Evolutionary conservation across 2,329 filamentous ascomycete genomes (phyloP).

Genomic region (Pochonia chlamydosporia): DNA sequence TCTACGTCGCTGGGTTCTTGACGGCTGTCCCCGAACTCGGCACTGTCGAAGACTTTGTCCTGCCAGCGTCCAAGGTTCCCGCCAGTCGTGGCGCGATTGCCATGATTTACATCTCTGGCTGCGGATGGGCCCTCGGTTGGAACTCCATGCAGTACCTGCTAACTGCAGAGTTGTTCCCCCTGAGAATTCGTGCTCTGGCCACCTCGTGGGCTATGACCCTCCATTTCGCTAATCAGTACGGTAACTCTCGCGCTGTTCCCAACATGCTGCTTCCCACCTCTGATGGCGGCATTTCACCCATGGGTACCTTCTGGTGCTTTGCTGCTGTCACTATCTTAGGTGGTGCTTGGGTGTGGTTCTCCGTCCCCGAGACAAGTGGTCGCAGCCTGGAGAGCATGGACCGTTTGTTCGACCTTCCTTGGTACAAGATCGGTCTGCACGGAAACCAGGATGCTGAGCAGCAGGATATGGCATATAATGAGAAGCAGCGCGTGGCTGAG

Average conservation of each 20-base stretch:
- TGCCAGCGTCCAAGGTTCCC: conserved; percentile 42
- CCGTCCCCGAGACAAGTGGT: conserved; percentile 66
- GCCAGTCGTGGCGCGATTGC: conserved; percentile 63
- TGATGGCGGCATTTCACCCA: conserved; percentile 45
- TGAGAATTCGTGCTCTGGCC: conserved; percentile 65
- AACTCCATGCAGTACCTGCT: conserved; percentile 75
- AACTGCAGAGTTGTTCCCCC: conserved; percentile 71
- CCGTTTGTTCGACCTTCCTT: conserved; percentile 63
- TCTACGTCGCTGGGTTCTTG: conserved; percentile 57
- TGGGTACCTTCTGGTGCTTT: conserved; percentile 76
- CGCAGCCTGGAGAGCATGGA: conserved; percentile 66
- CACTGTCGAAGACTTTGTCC: conserved; percentile 38
- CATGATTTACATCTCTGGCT: conserved; percentile 66
- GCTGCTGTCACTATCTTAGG: conserved; percentile 61
- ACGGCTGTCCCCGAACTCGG: conserved; percentile 56
- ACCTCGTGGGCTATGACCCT: conserved; percentile 71
- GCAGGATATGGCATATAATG: conserved; percentile 35
- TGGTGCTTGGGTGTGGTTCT: conserved; percentile 65
- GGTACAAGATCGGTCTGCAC: conserved; percentile 64
- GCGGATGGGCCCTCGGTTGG: conserved; percentile 67
- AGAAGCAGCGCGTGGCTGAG: conserved; percentile 36
- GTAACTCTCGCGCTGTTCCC: conserved; percentile 68
- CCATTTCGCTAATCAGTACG: conserved; percentile 75
- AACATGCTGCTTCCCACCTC: conserved; percentile 57
- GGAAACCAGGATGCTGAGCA: conserved; percentile 47